Percentiles rank a stretch among this genome's conserved stretches.
Evolutionary conservation across 257 asterid species (phyloP).

Genomic region (Capsicum pubescens): DNA sequence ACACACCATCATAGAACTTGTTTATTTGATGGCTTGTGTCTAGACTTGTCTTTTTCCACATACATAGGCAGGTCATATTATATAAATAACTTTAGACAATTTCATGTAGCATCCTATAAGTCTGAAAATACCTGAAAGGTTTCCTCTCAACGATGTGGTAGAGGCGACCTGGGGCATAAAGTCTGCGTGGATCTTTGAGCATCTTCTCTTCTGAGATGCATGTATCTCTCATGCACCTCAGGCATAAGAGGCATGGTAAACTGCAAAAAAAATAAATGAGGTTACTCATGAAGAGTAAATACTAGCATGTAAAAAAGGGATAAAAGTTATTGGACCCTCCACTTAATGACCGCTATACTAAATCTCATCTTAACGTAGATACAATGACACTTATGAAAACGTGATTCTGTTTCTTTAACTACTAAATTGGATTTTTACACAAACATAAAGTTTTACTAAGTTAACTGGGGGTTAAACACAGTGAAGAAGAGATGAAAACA

Average conservation of each 20-base stretch:
- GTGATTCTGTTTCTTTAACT: not conserved
- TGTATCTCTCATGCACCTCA: conserved; percentile 85
- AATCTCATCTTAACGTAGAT: not conserved
- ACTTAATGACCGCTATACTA: not conserved
- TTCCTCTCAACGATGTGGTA: conserved; percentile 89
- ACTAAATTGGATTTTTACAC: not conserved
- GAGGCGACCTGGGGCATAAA: conserved; percentile 90
- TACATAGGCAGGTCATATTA: not conserved
- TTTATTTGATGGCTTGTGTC: conserved; percentile 21
- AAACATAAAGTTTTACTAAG: not conserved
- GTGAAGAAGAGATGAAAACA: not conserved
- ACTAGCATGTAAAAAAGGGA: not conserved
- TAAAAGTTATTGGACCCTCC: conserved; percentile 25
- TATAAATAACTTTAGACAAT: not conserved
- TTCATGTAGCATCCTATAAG: conserved; percentile 3
- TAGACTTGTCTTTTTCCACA: not conserved
- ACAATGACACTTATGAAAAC: conserved; percentile 1
- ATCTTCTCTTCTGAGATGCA: conserved; percentile 78
- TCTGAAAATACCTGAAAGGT: conserved; percentile 64
- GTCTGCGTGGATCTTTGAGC: conserved; percentile 85
- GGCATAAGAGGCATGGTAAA: conserved; percentile 79
- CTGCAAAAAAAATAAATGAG: conserved; percentile 44
- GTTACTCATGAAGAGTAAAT: conserved; percentile 19
- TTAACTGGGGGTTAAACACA: not conserved
- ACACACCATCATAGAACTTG: not conserved